These are phyloP conservation scores for Eutypa lata DNA, from an alignment of 2,329 filamentous ascomycete species.

Conservation along the genomic window DNA sequence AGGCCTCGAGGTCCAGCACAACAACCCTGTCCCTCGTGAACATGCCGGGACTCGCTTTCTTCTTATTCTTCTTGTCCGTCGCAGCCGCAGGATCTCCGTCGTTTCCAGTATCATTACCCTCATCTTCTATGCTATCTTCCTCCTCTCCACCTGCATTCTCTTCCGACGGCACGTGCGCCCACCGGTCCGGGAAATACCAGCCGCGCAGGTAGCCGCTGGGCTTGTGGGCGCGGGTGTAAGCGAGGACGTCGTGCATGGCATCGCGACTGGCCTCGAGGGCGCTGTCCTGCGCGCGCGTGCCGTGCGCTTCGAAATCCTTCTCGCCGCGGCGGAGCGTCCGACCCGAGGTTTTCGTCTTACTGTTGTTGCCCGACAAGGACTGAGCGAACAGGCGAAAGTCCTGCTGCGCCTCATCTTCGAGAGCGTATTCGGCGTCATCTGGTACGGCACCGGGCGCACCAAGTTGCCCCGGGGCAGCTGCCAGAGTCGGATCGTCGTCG, in stretches of 20 bases:
- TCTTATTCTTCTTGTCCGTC: constrained; percentile 21
- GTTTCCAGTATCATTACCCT: constrained; percentile 9
- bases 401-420: constrained; percentile 74
- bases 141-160: constrained; percentile 12
- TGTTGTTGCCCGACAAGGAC: constrained; percentile 31
- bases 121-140: constrained; percentile 15
- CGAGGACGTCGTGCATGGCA: constrained; percentile 86
- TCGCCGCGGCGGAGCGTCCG: constrained; percentile 85
- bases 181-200: constrained; percentile 68
- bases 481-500: constrained; percentile 17
- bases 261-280: constrained; percentile 76
- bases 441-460: constrained; percentile 19
- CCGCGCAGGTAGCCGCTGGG: constrained; percentile 64
- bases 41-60: constrained; percentile 34
- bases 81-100: not conserved
- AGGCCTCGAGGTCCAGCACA: constrained; percentile 64
- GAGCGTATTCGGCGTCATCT: constrained; percentile 49
- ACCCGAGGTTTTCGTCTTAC: constrained; percentile 33
- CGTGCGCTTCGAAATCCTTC: constrained; percentile 95
- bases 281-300: constrained; percentile 75
- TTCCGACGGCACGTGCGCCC: constrained; percentile 30
- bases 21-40: constrained; percentile 53
- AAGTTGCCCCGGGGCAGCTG: constrained; percentile 14
- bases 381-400: constrained; percentile 75
- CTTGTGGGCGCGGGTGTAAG: constrained; percentile 72